A percentile compares a stretch with the other conserved stretches of the same genome.
These are phyloP conservation scores for Penicillium manginii DNA, from an alignment of 495 filamentous ascomycete genomes.

Conservation along the genomic window DNA sequence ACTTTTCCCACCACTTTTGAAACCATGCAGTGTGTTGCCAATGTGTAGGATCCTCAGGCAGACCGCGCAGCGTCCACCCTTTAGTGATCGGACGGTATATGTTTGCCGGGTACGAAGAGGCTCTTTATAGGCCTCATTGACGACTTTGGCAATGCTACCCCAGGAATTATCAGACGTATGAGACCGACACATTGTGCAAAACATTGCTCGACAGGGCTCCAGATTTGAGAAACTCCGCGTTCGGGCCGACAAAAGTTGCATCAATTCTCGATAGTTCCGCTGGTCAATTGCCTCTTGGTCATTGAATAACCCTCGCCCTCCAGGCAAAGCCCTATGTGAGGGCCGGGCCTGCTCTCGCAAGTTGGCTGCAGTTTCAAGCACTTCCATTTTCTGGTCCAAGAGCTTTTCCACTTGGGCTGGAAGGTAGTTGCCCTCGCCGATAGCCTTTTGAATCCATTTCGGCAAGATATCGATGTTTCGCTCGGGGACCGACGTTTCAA, in stretches of 20 bases:
- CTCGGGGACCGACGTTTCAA: background rate
- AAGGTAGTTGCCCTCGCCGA: conserved; percentile 56
- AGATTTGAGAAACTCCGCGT: background rate
- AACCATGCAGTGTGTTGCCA: conserved; percentile 4
- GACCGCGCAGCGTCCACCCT: background rate
- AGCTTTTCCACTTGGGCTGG: conserved; percentile 46
- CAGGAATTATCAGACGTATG: conserved; percentile 2
- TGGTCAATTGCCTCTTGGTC: background rate
- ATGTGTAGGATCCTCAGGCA: background rate
- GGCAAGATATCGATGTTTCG: conserved; percentile 26
- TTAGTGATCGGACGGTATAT: conserved; percentile 12
- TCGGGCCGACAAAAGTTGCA: background rate
- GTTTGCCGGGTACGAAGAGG: conserved; percentile 18
- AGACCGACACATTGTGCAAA: conserved; percentile 6
- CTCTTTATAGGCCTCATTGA: conserved; percentile 10
- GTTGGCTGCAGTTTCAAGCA: conserved; percentile 30
- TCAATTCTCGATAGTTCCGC: background rate
- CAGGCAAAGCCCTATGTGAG: background rate
- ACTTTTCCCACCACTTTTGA: conserved; percentile 8
- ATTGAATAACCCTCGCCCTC: background rate
- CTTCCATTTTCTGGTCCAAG: conserved; percentile 40
- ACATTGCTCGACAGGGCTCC: background rate
- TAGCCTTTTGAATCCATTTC: conserved; percentile 44
- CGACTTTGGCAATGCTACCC: conserved; percentile 14
- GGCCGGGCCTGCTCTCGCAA: conserved; percentile 1